A percentile compares a stretch with the other conserved stretches of the same genome.
Conservation (phyloP, 73 alveolate genomes). For the Halteria grandinella region DNA sequence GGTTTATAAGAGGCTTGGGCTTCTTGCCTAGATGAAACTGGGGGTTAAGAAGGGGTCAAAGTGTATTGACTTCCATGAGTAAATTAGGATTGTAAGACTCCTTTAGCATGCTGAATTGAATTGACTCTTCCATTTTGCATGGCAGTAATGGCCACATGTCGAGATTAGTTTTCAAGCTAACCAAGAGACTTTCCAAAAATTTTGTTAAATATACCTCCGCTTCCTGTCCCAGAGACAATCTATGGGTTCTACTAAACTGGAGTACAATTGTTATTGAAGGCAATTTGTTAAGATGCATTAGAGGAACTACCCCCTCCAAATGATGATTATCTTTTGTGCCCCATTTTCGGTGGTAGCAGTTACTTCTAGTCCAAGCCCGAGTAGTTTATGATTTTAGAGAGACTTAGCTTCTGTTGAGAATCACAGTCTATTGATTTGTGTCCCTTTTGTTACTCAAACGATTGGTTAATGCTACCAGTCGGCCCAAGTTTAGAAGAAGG, state of each 20-base stretch:
- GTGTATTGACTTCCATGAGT: background rate
- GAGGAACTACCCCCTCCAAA: conserved; percentile 39
- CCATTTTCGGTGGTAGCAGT: conserved; percentile 40
- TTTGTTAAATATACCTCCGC: conserved; percentile 29
- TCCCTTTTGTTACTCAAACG: too few species aligned
- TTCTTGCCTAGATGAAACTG: too few species aligned
- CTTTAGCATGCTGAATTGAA: background rate
- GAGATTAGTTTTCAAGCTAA: background rate
- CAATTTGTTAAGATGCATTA: background rate
- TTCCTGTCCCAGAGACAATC: background rate
- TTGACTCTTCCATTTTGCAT: too few species aligned
- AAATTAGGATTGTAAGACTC: background rate
- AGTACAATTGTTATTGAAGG: background rate
- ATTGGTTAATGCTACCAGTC: too few species aligned
- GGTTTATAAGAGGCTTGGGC: too few species aligned
- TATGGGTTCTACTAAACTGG: background rate
- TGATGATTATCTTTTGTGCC: conserved; percentile 43
- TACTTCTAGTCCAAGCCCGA: background rate
- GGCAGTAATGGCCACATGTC: background rate
- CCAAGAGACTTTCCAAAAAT: background rate
- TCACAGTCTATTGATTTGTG: too few species aligned
- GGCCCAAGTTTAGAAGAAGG: too few species aligned
- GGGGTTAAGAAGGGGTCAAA: conserved; percentile 5
- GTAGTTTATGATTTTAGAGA: background rate
- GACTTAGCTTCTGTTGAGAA: background rate